Base-by-base conservation (phyloP, 495 filamentous ascomycete species). In the Aspergillus haitiensis region DNA sequence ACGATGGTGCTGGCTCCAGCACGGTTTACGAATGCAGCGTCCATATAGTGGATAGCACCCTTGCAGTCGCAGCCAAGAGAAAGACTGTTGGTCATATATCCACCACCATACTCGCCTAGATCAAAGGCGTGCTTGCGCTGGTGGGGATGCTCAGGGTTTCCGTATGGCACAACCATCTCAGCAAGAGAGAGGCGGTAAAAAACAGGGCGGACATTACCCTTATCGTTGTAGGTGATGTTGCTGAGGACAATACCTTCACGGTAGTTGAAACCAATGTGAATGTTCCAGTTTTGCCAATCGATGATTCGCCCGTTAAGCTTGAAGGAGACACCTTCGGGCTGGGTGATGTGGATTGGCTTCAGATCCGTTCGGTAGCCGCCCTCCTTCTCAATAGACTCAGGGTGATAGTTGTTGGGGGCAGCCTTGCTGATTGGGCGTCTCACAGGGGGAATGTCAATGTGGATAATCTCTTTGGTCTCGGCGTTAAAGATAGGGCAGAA, bases 121-220 rank as follows among this genome's bases (percentile, higher is more conserved):
- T 97, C 93, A 68, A 97, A 96, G 16, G 93, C 93, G 67, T 97
- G 93, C 68, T 97, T 97, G 50, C 92, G 83, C 60, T 95, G 93
- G 73, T 96, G 93, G 32, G 93, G 93, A 58, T 88, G 85, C 68
- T 96, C 93, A 1, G 93, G 93, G 72, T 95, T 94, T 42, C 93
- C 93, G 70, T 97, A 97, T 5, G 93, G 93, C 3, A 97, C 93
- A 1, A 96, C 92, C 93, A 97, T 97, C 78, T 97, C 93, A 2
- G 92, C 90, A 6, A 97, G 81, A 1, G 92, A 96, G n/a, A 97
- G 79, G 55, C 93, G 84, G 78, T 93, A 96, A 77, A 97, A 96
- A 35, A 95, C 75, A 0, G 88, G 88, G 33, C 93, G 83, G 45
- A 89, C 81, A 37, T 77, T 87, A 39, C 91, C 92, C 67, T 91